phyloP scores from a whole-genome alignment of 768 basidiomycete genomes.

The Suillus brevipes region DNA sequence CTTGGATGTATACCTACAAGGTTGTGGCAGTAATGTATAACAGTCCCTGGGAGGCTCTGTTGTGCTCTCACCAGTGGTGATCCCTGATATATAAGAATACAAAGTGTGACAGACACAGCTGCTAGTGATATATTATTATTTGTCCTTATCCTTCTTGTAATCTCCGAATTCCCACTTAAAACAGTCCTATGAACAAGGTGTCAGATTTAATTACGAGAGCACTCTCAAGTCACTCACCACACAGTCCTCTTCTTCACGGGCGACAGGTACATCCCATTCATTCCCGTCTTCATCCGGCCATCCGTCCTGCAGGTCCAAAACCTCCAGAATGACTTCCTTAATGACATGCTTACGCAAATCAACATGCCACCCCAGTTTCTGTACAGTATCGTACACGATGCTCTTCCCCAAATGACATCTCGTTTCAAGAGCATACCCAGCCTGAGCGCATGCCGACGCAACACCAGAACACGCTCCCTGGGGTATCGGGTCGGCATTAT shows the following conservation, averaged over 20 bases:
- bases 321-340: slow-evolving; percentile 50
- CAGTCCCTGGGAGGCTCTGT: neutral
- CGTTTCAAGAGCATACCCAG: slow-evolving; percentile 66
- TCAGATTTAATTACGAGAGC: neutral
- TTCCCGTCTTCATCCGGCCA: slow-evolving; percentile 41
- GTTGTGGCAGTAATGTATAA: neutral
- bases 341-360: slow-evolving; percentile 59
- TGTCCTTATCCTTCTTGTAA: slow-evolving; percentile 37
- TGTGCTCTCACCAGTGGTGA: neutral
- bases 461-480: slow-evolving; percentile 55
- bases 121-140: neutral
- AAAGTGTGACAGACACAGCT: slow-evolving; percentile 5
- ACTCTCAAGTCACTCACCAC: slow-evolving; percentile 40
- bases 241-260: slow-evolving; percentile 66
- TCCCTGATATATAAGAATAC: slow-evolving; percentile 3
- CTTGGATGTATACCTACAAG: neutral
- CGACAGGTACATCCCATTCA: slow-evolving; percentile 51
- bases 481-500: slow-evolving; percentile 73
- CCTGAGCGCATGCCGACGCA: slow-evolving; percentile 54
- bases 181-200: slow-evolving; percentile 56
- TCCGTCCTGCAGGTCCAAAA: slow-evolving; percentile 48
- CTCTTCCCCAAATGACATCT: slow-evolving; percentile 62
- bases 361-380: slow-evolving; percentile 57
- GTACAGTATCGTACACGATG: slow-evolving; percentile 71
- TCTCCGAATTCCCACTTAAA: slow-evolving; percentile 74